Evolutionary conservation across 139 green algal genomes (phyloP), one percentile per base, ranked within the genome.

Genomic region (Chlorella sp.): DNA sequence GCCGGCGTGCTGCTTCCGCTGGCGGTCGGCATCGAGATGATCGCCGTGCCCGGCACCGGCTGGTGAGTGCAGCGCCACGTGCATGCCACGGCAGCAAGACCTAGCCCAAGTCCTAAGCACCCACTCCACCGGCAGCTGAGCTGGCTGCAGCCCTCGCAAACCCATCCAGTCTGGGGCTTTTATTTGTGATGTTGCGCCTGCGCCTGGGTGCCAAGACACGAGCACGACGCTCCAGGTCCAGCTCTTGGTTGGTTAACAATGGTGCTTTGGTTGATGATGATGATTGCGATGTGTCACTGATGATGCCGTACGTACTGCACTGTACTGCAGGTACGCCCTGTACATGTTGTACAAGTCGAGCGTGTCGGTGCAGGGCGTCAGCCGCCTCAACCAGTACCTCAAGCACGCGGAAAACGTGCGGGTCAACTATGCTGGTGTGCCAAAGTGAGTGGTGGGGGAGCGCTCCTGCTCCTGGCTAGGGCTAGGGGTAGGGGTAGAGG

Each of bases 291-390:
- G n/a, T n/a, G n/a, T n/a, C n/a, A n/a, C n/a, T n/a, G n/a, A n/a
- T n/a, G n/a, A n/a, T n/a, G n/a, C n/a, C n/a, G n/a, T 64, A 20
- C 27, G 22, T 64, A 20, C 4, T 64, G 22, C 27, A 20, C 55
- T 64, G 55, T 27, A 10, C 4, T 64, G 14, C 67, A 72, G 67
- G 67, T 74, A 67, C 55, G 32, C 51, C 2, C 55, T 74, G 55
- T 74, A 74, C 69, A 74, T 81, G 79, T 60, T 84, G 66, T 84
- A 81, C 79, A 84, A 84, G 74, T 67, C 70, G 2, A 69, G 49
- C 22, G 64, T 73, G 34, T 29, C 60, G 1, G 74, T 50, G 2
- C 51, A 75, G n/a, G 78, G 77, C 27, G 78, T 72, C 31, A 61
- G 62, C 20, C 74, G 79, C 2, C 79, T 84, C 34, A 80, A 80